A percentile compares a stretch with the other conserved stretches of the same genome.
phyloP scores from a whole-genome alignment of 805 yeast genomes.

The Nakazawaea peltata region DNA sequence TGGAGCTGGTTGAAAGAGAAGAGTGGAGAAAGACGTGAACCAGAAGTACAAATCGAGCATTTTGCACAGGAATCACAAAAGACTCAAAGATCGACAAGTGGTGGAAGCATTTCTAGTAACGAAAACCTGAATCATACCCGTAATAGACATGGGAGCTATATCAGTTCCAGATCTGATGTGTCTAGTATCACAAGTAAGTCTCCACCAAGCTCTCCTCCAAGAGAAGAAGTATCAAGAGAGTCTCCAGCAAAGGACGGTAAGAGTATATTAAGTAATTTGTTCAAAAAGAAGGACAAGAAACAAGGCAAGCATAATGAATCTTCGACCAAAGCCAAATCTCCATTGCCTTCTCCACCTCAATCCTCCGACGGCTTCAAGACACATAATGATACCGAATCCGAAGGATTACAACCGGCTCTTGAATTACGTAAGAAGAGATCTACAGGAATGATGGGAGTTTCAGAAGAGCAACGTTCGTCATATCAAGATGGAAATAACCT shows the following conservation, averaged over 20 bases:
- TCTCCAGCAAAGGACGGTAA: conserved; percentile 9
- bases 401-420: too few relatives aligned
- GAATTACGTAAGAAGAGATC: too few relatives aligned
- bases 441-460: too few relatives aligned
- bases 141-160: conserved; percentile 19
- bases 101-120: conserved; percentile 1
- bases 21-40: conserved; percentile 1
- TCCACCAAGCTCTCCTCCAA: neutral
- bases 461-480: too few relatives aligned
- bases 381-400: too few relatives aligned
- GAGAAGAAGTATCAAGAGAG: conserved; percentile 3
- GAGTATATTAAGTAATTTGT: conserved; percentile 17
- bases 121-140: conserved; percentile 14
- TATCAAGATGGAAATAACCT: too few relatives aligned
- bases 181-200: too few relatives aligned
- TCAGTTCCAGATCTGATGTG: conserved; percentile 8
- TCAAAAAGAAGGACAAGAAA: conserved; percentile 18
- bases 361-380: too few relatives aligned
- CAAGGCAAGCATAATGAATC: neutral
- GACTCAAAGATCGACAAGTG: conserved; percentile 1
- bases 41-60: neutral
- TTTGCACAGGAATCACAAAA: neutral
- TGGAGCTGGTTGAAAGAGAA: conserved; percentile 13
- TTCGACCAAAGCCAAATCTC: neutral
- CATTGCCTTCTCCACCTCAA: neutral